Base-by-base conservation (phyloP, 1,284 basidiomycete genomes). In the Cryptococcus wingfieldii region DNA sequence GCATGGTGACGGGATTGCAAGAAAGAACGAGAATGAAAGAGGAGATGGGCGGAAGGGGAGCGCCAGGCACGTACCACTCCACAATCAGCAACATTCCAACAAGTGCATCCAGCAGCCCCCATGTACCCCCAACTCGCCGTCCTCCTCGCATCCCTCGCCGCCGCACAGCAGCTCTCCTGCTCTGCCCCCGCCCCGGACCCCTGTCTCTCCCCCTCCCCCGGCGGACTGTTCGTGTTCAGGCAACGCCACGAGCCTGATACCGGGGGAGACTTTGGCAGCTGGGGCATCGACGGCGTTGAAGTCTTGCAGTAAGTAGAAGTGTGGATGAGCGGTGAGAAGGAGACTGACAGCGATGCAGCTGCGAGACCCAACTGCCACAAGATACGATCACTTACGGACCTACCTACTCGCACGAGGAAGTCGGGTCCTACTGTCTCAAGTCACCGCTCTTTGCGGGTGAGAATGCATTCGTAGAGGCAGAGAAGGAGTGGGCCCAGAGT, bases 191-290 rank as follows among this genome's bases (percentile, higher is more conserved):
- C 61, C 12, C 7, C 39, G 42, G 68, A 77, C 54, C 54, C 70
- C 1, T 77, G 76, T 54, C 70, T 67, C 53, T 64, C 70, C 0
- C 66, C 72, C 2, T 52, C 52, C 2, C 74, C 74, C 0, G 68
- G 62, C 25, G 75, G 76, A 1, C 59, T 74, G 28, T 68, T 76
- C 58, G 52, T 75, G 18, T 73, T 77, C 58, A 58, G 59, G 31
- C 74, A 76, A 56, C 59, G 71, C 19, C 75, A 75, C 57, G 72
- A 76, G 56, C 68, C 74, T 16, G 74, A 76, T 43, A 61, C 64
- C 5, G 72, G 68, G 2, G 51, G 55, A 23, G 76, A 76, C 44
- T 49, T 51, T 38, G 76, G 76, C 1, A 60, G 53, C 44, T 77
- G 76, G 76, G 71, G 71, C 4, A 72, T 77, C 38, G 74, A 75